Evolutionary conservation across 139 green algal species (phyloP).

Genomic region (Eudorina sp.): DNA sequence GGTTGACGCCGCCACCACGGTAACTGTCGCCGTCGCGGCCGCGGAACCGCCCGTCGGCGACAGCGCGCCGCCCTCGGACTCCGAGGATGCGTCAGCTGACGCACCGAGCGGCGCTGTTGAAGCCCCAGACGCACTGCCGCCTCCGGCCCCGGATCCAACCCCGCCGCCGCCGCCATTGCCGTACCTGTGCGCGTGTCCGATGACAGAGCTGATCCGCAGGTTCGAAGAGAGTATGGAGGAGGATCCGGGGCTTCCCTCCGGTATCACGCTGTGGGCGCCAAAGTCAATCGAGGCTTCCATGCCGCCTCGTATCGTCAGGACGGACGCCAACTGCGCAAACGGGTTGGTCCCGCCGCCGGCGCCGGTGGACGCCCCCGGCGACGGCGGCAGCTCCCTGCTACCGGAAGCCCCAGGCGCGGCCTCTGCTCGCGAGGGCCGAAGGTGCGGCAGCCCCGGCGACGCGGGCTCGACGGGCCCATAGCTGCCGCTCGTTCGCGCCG

Average conservation of each 20-base stretch:
- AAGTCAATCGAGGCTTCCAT: conserved; percentile 38
- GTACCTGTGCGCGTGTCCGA: conserved; percentile 15
- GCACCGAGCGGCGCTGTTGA: background rate
- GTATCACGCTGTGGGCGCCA: background rate
- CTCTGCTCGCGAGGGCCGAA: background rate
- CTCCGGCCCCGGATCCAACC: background rate
- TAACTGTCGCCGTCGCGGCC: background rate
- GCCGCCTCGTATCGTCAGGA: conserved; percentile 25
- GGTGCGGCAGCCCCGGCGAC: background rate
- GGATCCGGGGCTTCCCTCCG: background rate
- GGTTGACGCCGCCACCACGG: background rate
- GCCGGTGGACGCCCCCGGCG: background rate
- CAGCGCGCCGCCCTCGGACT: background rate
- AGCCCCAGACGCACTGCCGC: background rate
- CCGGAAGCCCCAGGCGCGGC: background rate
- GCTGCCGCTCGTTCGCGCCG: no score
- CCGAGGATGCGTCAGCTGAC: background rate
- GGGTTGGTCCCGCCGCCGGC: background rate
- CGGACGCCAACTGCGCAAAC: background rate
- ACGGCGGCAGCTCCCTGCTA: background rate
- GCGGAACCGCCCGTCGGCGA: background rate
- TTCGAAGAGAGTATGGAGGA: conserved; percentile 9
- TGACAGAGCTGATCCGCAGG: background rate
- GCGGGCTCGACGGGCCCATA: background rate
- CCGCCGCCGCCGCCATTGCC: background rate